These are phyloP conservation scores for Hypoxylon subgilvum DNA, from an alignment of 495 filamentous ascomycete species.

Conservation along the genomic window DNA sequence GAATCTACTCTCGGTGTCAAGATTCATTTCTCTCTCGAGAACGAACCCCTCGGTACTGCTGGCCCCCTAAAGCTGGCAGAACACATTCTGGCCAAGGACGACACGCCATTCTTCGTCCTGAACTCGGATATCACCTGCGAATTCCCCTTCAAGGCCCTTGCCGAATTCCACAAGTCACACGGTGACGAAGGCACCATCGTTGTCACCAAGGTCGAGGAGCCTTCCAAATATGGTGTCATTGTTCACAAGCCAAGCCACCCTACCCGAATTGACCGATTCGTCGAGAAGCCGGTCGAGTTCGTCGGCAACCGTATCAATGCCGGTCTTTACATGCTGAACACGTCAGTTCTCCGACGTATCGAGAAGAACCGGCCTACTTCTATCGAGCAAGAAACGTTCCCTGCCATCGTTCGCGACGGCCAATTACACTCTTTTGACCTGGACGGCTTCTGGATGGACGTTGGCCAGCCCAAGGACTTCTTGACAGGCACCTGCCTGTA, in stretches of 20 bases:
- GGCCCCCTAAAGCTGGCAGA: constrained; percentile 96
- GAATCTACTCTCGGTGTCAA: constrained; percentile 88
- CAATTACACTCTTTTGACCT: constrained; percentile 97
- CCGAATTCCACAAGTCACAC: constrained; percentile 86
- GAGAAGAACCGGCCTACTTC: constrained; percentile 91
- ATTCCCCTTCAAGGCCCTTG: constrained; percentile 90
- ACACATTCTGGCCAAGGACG: constrained; percentile 89
- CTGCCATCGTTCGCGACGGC: constrained; percentile 87
- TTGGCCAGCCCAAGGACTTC: constrained; percentile 99
- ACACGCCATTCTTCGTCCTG: constrained; percentile 96
- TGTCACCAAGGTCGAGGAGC: constrained; percentile 99
- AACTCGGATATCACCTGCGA: constrained; percentile 99
- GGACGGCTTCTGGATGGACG: constrained; percentile 99
- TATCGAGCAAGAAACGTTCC: constrained; percentile 99
- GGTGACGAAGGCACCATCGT: constrained; percentile 98
- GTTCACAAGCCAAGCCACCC: constrained; percentile 95
- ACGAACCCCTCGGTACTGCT: constrained; percentile 92
- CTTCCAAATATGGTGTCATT: constrained; percentile 97
- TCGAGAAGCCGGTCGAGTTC: constrained; percentile 99
- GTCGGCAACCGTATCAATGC: constrained; percentile 99
- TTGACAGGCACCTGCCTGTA: constrained; percentile 95
- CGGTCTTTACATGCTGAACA: constrained; percentile 98
- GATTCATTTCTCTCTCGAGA: constrained; percentile 96
- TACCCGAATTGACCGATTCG: constrained; percentile 95
- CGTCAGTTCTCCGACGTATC: constrained; percentile 85